phyloP scores from a whole-genome alignment of 331 rosid species.

The Acacia concinna region DNA sequence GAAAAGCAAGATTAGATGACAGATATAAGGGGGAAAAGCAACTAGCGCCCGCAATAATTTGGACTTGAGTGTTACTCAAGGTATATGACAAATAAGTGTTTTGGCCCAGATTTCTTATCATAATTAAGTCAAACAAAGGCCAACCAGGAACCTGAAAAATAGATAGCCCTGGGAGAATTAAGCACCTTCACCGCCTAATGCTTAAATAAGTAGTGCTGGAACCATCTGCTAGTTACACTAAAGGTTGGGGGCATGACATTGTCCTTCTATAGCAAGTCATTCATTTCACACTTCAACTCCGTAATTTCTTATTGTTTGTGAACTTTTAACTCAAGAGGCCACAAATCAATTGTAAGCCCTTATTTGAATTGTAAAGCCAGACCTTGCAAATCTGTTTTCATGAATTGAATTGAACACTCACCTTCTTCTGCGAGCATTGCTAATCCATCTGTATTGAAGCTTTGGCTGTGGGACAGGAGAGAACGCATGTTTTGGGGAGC shows the following conservation, averaged over 20 bases:
- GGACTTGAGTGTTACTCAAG: background rate
- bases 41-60: background rate
- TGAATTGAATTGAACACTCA: constrained; percentile 29
- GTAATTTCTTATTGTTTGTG: background rate
- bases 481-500: constrained; percentile 86
- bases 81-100: background rate
- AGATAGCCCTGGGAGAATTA: background rate
- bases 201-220: constrained; percentile 12
- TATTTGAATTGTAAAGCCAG: constrained; percentile 15
- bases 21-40: background rate
- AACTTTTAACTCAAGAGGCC: constrained; percentile 8
- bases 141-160: background rate
- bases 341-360: background rate
- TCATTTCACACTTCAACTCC: constrained; percentile 26
- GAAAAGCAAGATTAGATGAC: constrained; percentile 14
- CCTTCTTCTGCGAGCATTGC: constrained; percentile 95
- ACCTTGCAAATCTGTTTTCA: constrained; percentile 14
- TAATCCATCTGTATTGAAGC: constrained; percentile 64
- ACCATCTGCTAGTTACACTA: constrained; percentile 25
- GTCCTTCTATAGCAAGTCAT: constrained; percentile 22
- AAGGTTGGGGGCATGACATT: background rate
- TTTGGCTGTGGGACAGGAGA: constrained; percentile 41
- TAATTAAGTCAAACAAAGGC: constrained; percentile 1
- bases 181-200: constrained; percentile 11
- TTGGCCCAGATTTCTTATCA: background rate